Evolutionary conservation across 164 flowering plant genomes (phyloP).

Genomic region (Vitis rupestris): DNA sequence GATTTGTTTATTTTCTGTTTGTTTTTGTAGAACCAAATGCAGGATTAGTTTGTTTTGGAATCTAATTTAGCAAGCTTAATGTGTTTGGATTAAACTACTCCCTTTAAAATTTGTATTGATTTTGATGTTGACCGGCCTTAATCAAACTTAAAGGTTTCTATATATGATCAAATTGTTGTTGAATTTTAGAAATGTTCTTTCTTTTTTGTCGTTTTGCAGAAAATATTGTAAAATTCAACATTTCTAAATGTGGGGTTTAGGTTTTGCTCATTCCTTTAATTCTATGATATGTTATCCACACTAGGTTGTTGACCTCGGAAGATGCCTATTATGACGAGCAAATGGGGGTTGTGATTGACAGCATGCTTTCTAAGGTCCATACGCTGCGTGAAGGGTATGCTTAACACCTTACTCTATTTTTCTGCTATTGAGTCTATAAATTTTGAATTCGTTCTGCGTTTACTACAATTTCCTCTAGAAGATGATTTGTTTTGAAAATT

Average conservation of each 20-base stretch:
- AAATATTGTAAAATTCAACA: not conserved
- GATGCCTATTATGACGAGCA: conserved; percentile 65
- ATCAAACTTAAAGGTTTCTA: not conserved
- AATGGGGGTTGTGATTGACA: conserved; percentile 34
- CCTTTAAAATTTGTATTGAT: not conserved
- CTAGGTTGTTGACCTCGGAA: conserved; percentile 68
- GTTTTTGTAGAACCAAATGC: no score
- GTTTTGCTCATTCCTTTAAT: not conserved
- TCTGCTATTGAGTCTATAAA: not conserved
- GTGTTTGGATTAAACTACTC: not conserved
- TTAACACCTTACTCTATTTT: not conserved
- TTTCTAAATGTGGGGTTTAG: not conserved
- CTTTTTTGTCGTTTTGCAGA: not conserved
- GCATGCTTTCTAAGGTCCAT: conserved; percentile 64
- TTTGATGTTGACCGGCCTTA: not conserved
- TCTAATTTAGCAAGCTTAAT: not conserved
- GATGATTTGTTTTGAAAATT: not conserved
- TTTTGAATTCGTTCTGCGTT: not conserved
- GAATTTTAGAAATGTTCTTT: not conserved
- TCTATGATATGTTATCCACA: not conserved
- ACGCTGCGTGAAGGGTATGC: conserved; percentile 81
- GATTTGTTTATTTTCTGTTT: not conserved
- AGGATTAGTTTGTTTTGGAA: no score
- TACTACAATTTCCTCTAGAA: not conserved
- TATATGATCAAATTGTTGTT: not conserved